Evolutionary conservation across 768 basidiomycete species (phyloP).

Genomic region (Lepiota subincarnata): DNA sequence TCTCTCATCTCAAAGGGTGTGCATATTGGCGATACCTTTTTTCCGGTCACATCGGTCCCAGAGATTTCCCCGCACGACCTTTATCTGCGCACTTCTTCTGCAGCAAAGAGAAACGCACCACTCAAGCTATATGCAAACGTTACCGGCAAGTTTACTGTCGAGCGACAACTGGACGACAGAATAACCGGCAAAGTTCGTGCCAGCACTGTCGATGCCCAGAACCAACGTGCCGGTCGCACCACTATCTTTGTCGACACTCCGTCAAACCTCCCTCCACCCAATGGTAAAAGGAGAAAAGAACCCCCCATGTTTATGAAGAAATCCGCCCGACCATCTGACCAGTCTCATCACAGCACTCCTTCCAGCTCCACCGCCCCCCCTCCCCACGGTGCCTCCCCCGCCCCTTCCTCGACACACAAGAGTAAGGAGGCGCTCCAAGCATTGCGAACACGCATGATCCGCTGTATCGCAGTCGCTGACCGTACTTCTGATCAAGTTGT

Average conservation of each 20-base stretch:
- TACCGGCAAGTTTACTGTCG: conserved; percentile 66
- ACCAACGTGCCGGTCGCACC: conserved; percentile 38
- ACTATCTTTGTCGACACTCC: conserved; percentile 48
- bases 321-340: conserved; percentile 25
- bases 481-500: conserved; percentile 48
- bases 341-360: conserved; percentile 18
- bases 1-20: conserved; percentile 43
- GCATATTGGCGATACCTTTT: conserved; percentile 61
- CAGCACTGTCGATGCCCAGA: conserved; percentile 40
- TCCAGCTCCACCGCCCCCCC: conserved; percentile 24
- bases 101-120: conserved; percentile 55
- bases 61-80: conserved; percentile 67
- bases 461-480: conserved; percentile 44
- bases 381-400: conserved; percentile 23
- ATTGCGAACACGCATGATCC: conserved; percentile 46
- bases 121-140: conserved; percentile 74
- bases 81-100: conserved; percentile 60
- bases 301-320: conserved; percentile 35
- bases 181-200: conserved; percentile 43
- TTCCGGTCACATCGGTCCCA: conserved; percentile 48
- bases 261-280: conserved; percentile 31
- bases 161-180: conserved; percentile 50
- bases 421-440: conserved; percentile 15
- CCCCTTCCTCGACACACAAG: conserved; percentile 18
- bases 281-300: conserved; percentile 38